Base-by-base conservation (phyloP, 331 rosid genomes). In the Malus hybrid region DNA sequence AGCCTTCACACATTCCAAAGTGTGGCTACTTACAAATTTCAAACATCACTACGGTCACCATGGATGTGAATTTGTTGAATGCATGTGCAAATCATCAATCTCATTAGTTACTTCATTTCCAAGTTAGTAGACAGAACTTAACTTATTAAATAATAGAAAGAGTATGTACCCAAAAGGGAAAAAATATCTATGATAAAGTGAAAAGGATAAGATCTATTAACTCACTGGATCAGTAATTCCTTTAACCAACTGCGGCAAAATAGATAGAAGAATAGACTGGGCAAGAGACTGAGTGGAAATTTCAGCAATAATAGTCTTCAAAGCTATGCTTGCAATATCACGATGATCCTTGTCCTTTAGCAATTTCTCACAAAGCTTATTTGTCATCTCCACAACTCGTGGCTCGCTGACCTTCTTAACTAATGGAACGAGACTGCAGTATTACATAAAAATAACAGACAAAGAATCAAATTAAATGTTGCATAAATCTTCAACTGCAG, bases 281-380 rank as follows among this genome's bases (percentile, higher is more conserved):
- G 98, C 99, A 81, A 95, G 97, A 72, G 94, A 87, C 83, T 89
- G 89, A 15, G 90, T 82, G 52, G 93, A 84, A 83, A 95, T 82
- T 89, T 95, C 99, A 79, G 97, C 93, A 84, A 95, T 91, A 70
- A 95, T 84, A 7, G 99, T 93, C 90, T 92, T 95, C 84, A 95
- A 84, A 77, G 99, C 99, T 71, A 95, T 95, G 89, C 96, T 89
- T 64, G 99, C 99, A 79, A 88, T 84, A 83, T 95, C 99, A 12
- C 97, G 98, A 79, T 95, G 97, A 66, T 90, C 97, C 89, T 90
- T 92, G 70, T 90, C 99, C 33, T 95, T 89, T 9, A 92, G 93
- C 85, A 92, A 77, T 80, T 92, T 95, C 11, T 87, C 91, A 75
- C 99, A 95, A 2, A 95, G 87, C 72, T 88, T 91, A 74, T 81